phyloP scores from a whole-genome alignment of 345 rosid genomes.

The Cardiospermum halicacabum region DNA sequence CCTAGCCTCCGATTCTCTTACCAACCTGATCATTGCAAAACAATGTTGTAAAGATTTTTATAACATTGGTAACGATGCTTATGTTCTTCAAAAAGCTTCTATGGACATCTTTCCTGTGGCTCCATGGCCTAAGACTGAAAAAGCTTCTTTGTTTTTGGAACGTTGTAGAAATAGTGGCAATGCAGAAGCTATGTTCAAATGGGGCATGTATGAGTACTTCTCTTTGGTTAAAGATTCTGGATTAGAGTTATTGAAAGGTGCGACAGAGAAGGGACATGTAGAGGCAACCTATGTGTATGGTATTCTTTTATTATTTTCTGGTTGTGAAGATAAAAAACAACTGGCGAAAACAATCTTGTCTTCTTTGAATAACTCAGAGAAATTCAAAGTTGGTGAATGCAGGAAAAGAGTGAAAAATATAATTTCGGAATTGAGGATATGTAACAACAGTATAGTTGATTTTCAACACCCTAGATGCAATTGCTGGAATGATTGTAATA shows the following conservation, averaged over 20 bases:
- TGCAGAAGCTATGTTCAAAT: neutral
- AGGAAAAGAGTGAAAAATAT: neutral
- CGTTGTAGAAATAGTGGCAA: slow-evolving; percentile 11
- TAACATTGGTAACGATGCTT: neutral
- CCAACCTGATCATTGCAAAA: neutral
- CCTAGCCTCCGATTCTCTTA: neutral
- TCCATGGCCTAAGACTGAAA: neutral
- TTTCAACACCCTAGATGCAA: neutral
- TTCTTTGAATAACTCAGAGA: neutral
- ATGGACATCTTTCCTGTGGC: neutral
- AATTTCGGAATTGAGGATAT: neutral
- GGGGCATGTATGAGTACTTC: slow-evolving; percentile 5
- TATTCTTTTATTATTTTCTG: neutral
- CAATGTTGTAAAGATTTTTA: slow-evolving; percentile 1
- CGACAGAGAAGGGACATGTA: neutral
- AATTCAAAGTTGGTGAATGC: neutral
- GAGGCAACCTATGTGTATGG: slow-evolving; percentile 10
- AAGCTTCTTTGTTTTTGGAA: neutral
- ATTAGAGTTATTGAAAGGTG: neutral
- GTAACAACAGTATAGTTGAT: neutral
- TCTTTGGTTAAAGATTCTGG: neutral
- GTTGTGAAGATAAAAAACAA: neutral
- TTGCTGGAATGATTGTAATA: neutral
- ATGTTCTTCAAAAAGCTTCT: neutral
- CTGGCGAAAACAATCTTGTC: neutral